These are phyloP conservation scores for Oropetium thomaeum DNA, from an alignment of 176 grass and related monocot species.

Conservation along the genomic window DNA sequence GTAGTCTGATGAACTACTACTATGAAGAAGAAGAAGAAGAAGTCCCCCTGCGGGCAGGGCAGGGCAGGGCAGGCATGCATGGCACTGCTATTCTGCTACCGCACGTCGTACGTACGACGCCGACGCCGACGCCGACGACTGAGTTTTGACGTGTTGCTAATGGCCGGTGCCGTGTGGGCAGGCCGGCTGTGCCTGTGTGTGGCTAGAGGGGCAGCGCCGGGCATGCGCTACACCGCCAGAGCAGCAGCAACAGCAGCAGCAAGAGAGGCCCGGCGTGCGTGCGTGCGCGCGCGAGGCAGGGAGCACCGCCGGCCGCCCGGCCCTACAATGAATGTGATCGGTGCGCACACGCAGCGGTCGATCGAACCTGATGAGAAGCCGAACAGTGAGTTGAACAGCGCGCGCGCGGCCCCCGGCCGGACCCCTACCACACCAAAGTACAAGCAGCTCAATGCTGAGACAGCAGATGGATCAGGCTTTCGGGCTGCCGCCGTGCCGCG, in stretches of 20 bases:
- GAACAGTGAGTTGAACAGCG: slow-evolving; percentile 21
- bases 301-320: background rate
- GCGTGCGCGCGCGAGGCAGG: background rate
- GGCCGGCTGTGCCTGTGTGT: too few species aligned
- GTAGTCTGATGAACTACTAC: too few species aligned
- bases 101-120: too few species aligned
- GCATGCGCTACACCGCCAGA: too few species aligned
- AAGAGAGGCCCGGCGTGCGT: background rate
- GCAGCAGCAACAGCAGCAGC: too few species aligned
- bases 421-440: slow-evolving; percentile 35
- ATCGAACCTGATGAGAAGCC: too few species aligned
- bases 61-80: background rate
- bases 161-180: too few species aligned
- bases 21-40: too few species aligned
- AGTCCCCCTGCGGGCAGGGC: too few species aligned
- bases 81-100: background rate
- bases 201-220: too few species aligned
- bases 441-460: background rate
- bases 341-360: background rate
- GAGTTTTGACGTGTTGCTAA: background rate
- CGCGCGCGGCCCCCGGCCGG: slow-evolving; percentile 21
- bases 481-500: background rate
- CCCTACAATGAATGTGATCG: background rate
- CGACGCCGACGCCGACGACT: too few species aligned
- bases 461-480: background rate